Evolutionary conservation across 371 early-diverging fungal genomes (phyloP), one percentile per base, ranked within the genome.

Genomic region (Lichtheimia ramosa): DNA sequence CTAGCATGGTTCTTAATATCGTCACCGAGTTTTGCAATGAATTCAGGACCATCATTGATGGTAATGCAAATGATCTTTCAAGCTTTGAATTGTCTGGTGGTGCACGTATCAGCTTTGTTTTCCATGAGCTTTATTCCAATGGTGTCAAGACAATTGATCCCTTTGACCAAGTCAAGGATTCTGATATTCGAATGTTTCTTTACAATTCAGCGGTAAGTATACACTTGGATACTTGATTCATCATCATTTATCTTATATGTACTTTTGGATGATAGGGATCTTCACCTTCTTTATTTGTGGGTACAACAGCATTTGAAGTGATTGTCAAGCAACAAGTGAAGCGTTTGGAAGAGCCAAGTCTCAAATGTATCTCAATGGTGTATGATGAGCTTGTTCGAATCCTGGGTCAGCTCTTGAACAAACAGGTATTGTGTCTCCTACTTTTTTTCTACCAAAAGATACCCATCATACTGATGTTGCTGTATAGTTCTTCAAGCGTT

Each of bases 11-110:
- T 12, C 84, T 98, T 14, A 92, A 91, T 68, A 92, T 96, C 50
- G 96, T 99, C 61, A 97, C 98, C 18, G 99, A 99, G 71, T 98
- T 99, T 68, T 92, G 92, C 66, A 93, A 79, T 55, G 97, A 98
- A 66, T 98, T 95, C 81, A 87, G 95, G 49, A 90, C 94, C 14
- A 83, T 95, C 42, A 89, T 98, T 51, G 96, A 96, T 59, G 99
- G 98, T 65, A 95, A 92, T 56, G 90, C 96, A 5, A 87, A 91
- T 51, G 98, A 98, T 52, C 79, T 96, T 27, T 87, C 95, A 3
- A 87, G 92, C 43, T 92, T 89, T 74, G 99, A 99, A 77, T 82
- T 99, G 4, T 89, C 93, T 25, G 99, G 99, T 60, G 99, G 99
- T 65, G 99, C 99, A 3, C 92, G 99, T 68, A 94, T 99, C 56